Evolutionary conservation across 495 filamentous ascomycete species (phyloP), one percentile per base, ranked within the genome.

Genomic region (Aspergillus saccharolyticus): DNA sequence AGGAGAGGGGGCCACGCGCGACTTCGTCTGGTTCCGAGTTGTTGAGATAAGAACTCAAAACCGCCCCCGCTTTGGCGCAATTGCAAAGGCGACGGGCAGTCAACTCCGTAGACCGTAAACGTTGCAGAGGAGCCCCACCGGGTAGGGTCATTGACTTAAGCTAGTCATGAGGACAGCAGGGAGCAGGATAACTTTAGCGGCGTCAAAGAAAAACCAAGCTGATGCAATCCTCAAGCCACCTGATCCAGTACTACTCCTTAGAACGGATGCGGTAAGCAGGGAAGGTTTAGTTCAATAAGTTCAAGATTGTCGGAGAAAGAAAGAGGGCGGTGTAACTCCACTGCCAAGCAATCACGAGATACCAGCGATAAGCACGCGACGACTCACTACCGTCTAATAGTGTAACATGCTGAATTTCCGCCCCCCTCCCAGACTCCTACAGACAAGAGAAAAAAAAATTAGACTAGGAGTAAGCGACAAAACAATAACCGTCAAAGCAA

Each of bases 371-470:
- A 50, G 47, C 47, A 50, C 47, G 47, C 47, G 47, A 50, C 47
- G 5, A 15, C 47, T 16, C 4, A 19, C 15, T 39, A 17, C 7
- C n/a, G 19, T 30, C 22, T 53, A 19, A 12, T 8, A 10, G 33
- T 15, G 33, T 39, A 39, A 39, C 25, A 42, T 20, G 21, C 39
- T 52, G 10, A 55, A 54, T 60, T 66, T 28, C 25, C 25, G 65
- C 64, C 61, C 66, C 9, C 25, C 25, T 65, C 64, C 61, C 66
- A 63, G 62, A 71, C 69, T 71, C 69, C 69, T 63, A 60, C 42
- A 61, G 54, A 46, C 59, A 21, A 52, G 53, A 28, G 4, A 28
- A 42, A 62, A 28, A 44, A 59, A 54, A 47, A 55, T 42, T 44
- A 43, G 45, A 53, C 42, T 56, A n/a, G 22, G 9, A 47, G 54